Percentiles rank a stretch among this genome's conserved stretches.
Evolutionary conservation across 306 rosid species (phyloP).

Genomic region (Cucurbita pepo): DNA sequence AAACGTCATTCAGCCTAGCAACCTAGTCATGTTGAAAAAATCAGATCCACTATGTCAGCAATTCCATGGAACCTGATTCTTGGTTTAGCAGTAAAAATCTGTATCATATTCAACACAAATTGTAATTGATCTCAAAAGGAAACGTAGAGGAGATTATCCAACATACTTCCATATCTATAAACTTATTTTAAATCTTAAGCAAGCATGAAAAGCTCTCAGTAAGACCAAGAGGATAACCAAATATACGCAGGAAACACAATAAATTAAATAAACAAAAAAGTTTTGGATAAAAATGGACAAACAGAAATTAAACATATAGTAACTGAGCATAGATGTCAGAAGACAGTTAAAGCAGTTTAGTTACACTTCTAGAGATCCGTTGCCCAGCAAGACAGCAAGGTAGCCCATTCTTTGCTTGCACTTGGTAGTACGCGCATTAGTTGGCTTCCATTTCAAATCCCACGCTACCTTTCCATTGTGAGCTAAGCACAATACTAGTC

Average conservation of each 20-base stretch:
- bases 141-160: neutral
- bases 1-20: neutral
- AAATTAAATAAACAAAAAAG: constrained; percentile 6
- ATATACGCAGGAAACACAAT: neutral
- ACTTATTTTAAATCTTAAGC: neutral
- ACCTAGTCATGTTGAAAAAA: neutral
- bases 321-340: neutral
- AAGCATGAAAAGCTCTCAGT: neutral
- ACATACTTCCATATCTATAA: neutral
- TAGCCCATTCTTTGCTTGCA: constrained; percentile 66
- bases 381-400: constrained; percentile 87
- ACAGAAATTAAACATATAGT: neutral
- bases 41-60: neutral
- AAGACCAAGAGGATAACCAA: neutral
- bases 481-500: constrained; percentile 60
- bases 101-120: neutral
- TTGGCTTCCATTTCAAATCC: constrained; percentile 95
- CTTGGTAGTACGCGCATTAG: constrained; percentile 15
- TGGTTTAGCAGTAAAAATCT: neutral
- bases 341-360: constrained; percentile 19
- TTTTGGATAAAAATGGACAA: neutral
- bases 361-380: constrained; percentile 93
- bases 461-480: constrained; percentile 95
- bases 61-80: neutral
- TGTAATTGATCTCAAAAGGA: neutral